phyloP scores from a whole-genome alignment of 495 filamentous ascomycete genomes.

The Penicillium mononematosum region DNA sequence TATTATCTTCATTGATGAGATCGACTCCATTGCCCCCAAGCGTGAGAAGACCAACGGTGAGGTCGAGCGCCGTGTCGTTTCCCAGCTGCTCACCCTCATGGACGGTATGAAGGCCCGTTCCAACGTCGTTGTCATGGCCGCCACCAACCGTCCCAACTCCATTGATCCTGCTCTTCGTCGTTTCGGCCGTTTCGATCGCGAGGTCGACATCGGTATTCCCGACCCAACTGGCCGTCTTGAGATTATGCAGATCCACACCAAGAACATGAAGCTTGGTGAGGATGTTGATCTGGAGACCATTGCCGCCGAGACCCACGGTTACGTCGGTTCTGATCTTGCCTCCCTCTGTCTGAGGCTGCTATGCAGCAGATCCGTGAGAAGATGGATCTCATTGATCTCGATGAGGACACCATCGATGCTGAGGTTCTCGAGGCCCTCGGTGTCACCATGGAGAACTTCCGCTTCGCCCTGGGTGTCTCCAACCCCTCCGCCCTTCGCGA shows the following conservation, averaged over 20 bases:
- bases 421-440: conserved; percentile 97
- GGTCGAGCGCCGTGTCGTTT: conserved; percentile 97
- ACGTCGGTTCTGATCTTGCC: conserved; percentile 96
- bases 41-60: conserved; percentile 99
- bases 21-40: conserved; percentile 98
- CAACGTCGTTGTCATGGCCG: conserved; percentile 98
- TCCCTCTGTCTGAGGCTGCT: conserved; percentile 99
- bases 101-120: conserved; percentile 99
- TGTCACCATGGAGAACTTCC: conserved; percentile 99
- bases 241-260: conserved; percentile 98
- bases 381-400: conserved; percentile 99
- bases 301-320: conserved; percentile 97
- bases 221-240: conserved; percentile 98
- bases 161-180: conserved; percentile 93
- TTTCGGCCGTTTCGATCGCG: conserved; percentile 96
- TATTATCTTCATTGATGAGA: conserved; percentile 99
- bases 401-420: conserved; percentile 98
- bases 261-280: conserved; percentile 99
- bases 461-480: conserved; percentile 93
- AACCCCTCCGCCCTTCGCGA: conserved; percentile 98
- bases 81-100: conserved; percentile 96
- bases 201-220: conserved; percentile 96
- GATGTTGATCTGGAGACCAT: conserved; percentile 97
- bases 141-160: conserved; percentile 95
- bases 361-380: conserved; percentile 99